phyloP scores from a whole-genome alignment of 2,329 filamentous ascomycete species.

The Chaetomiaceae sp. region DNA sequence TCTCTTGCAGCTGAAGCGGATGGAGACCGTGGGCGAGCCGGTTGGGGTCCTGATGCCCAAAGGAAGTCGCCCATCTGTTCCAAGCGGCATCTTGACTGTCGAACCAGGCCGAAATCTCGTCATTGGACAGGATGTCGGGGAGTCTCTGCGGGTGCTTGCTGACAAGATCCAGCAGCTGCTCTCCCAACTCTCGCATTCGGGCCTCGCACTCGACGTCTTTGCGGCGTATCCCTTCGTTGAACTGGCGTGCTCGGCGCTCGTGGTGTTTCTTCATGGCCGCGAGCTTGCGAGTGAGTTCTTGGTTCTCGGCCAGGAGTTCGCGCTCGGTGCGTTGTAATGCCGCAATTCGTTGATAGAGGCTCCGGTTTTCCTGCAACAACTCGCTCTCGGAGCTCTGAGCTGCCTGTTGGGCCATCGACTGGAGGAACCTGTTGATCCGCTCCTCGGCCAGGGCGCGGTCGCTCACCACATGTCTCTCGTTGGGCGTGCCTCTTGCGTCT shows the following conservation, averaged over 20 bases:
- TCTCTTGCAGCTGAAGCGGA: constrained; percentile 14
- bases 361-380: constrained; percentile 12
- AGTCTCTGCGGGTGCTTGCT: constrained; percentile 2
- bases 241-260: constrained; percentile 5
- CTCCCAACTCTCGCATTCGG: constrained; percentile 9
- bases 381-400: constrained; percentile 1
- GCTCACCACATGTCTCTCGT: neutral
- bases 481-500: neutral
- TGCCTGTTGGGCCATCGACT: constrained; percentile 8
- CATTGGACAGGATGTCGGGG: neutral
- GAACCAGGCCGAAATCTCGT: constrained; percentile 14
- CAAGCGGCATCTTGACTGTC: constrained; percentile 1
- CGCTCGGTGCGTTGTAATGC: constrained; percentile 15
- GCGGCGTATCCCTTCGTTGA: constrained; percentile 9
- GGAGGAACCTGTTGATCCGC: constrained; percentile 8
- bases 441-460: constrained; percentile 4
- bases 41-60: constrained; percentile 2
- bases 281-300: constrained; percentile 11
- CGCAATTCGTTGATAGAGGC: constrained; percentile 16
- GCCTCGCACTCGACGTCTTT: constrained; percentile 15
- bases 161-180: constrained; percentile 7
- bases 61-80: constrained; percentile 6
- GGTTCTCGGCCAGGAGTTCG: constrained; percentile 13
- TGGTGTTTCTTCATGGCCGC: constrained; percentile 10
- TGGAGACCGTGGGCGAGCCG: constrained; percentile 7